These are phyloP conservation scores for Inga leiocalycina DNA, from an alignment of 306 rosid genomes.

Conservation along the genomic window DNA sequence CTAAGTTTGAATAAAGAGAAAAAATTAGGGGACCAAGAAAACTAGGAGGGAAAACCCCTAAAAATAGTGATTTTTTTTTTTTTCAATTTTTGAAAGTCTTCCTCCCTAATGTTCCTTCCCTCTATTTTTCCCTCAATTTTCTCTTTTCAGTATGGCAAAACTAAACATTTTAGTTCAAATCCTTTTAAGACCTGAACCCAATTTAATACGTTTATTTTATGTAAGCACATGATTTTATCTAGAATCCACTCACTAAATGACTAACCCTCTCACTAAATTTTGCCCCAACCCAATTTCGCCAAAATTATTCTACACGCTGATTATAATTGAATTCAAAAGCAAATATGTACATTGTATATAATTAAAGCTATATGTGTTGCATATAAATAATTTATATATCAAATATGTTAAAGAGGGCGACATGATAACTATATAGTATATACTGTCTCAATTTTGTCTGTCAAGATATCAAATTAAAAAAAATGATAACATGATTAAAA, in stretches of 20 bases:
- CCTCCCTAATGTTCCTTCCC: too few species aligned
- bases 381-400: background rate
- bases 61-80: too few species aligned
- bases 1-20: too few species aligned
- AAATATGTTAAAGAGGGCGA: background rate
- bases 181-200: too few species aligned
- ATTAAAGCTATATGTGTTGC: background rate
- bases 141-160: too few species aligned
- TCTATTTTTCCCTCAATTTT: too few species aligned
- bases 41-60: rapidly evolving
- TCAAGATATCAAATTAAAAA: background rate
- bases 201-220: too few species aligned
- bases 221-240: background rate
- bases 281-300: background rate
- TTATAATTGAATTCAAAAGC: background rate
- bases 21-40: too few species aligned
- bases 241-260: background rate
- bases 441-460: too few species aligned
- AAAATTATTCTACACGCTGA: background rate
- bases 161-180: too few species aligned
- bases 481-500: background rate
- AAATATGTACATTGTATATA: background rate
- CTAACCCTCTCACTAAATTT: background rate
- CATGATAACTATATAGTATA: background rate
- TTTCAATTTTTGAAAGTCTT: too few species aligned